phyloP scores from a whole-genome alignment of 805 yeast species.

The Kockiozyma suomiensis region DNA sequence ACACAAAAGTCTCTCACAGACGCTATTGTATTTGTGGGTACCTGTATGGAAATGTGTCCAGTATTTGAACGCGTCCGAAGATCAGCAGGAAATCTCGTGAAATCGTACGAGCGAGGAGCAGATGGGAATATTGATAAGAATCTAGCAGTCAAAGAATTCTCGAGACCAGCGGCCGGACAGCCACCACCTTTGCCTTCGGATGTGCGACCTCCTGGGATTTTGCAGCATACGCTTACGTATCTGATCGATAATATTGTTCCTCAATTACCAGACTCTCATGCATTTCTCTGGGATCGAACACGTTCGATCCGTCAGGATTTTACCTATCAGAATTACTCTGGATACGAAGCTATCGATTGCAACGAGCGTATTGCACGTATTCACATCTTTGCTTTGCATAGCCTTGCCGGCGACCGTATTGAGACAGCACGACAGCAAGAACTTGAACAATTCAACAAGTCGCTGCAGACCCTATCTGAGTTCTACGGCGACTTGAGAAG shows the following conservation, averaged over 20 bases:
- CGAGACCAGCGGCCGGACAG: slow-evolving; percentile 97
- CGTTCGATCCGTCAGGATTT: slow-evolving; percentile 96
- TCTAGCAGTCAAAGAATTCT: slow-evolving; percentile 84
- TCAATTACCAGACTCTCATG: slow-evolving; percentile 78
- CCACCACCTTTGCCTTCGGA: slow-evolving; percentile 98
- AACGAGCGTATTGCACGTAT: slow-evolving; percentile 88
- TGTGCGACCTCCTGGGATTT: slow-evolving; percentile 86
- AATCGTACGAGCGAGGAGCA: slow-evolving; percentile 71
- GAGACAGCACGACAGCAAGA: slow-evolving; percentile 95
- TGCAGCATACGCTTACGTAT: slow-evolving; percentile 66
- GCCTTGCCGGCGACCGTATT: slow-evolving; percentile 71
- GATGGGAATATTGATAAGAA: slow-evolving; percentile 59
- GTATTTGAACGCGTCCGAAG: slow-evolving; percentile 87
- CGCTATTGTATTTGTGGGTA: slow-evolving; percentile 84
- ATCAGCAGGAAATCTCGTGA: slow-evolving; percentile 82
- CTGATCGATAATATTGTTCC: slow-evolving; percentile 65
- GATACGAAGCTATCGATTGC: slow-evolving; percentile 91
- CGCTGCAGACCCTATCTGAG: slow-evolving; percentile 83
- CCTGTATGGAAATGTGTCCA: slow-evolving; percentile 95
- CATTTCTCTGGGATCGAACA: slow-evolving; percentile 96
- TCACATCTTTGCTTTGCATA: slow-evolving; percentile 77
- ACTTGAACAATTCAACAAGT: slow-evolving; percentile 88
- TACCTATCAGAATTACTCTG: slow-evolving; percentile 90
- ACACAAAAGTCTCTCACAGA: slow-evolving; percentile 79
- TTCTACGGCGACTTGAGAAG: slow-evolving; percentile 80